A percentile compares a stretch with the other conserved stretches of the same genome.
Conservation (phyloP, 2,329 filamentous ascomycete species). For the Tolypocladium cylindrosporum region DNA sequence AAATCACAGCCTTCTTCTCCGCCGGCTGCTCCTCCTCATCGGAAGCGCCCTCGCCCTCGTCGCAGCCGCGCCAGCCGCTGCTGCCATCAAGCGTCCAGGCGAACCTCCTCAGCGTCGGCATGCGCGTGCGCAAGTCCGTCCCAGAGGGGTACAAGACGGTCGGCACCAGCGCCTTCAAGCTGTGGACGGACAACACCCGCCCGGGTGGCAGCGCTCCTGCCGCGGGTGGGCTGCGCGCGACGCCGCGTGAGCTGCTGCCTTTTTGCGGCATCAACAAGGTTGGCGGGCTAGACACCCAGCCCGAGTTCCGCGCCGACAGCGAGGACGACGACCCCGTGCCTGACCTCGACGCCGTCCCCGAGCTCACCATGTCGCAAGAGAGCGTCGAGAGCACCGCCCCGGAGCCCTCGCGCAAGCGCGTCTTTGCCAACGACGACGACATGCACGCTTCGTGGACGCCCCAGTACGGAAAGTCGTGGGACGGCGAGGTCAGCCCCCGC, state of each 20-base stretch:
- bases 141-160: constrained; percentile 86
- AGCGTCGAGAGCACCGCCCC: constrained; percentile 29
- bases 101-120: constrained; percentile 82
- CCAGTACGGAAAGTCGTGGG: constrained; percentile 14
- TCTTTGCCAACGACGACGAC: constrained; percentile 31
- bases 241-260: constrained; percentile 56
- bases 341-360: constrained; percentile 30
- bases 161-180: constrained; percentile 36
- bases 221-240: constrained; percentile 9
- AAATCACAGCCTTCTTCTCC: constrained; percentile 55
- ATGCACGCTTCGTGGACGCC: neutral
- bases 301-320: constrained; percentile 20
- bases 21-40: constrained; percentile 21
- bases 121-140: constrained; percentile 88
- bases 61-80: constrained; percentile 27
- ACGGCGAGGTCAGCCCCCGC: constrained; percentile 29
- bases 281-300: constrained; percentile 56
- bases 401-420: constrained; percentile 34
- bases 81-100: constrained; percentile 63
- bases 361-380: constrained; percentile 46
- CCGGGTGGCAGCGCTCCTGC: neutral
- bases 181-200: constrained; percentile 32
- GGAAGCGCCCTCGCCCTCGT: constrained; percentile 22
- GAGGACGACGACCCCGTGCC: constrained; percentile 19
- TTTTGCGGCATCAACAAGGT: constrained; percentile 75